A percentile compares a stretch with the other conserved stretches of the same genome.
Evolutionary conservation across 2,329 filamentous ascomycete species (phyloP).

Genomic region (Nothopassalora personata): DNA sequence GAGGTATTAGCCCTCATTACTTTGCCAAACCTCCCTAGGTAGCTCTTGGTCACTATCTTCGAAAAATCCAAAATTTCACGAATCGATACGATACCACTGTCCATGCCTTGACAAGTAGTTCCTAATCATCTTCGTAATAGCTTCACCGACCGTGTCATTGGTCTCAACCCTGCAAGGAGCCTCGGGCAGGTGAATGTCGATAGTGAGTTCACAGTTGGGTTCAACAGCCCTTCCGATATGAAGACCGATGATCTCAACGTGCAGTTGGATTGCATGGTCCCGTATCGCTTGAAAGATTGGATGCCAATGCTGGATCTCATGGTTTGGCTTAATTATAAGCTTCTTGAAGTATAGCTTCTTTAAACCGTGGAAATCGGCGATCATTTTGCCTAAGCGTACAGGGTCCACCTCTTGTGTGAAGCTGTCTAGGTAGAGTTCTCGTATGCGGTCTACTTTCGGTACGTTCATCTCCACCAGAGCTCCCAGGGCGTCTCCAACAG

Average conservation of each 20-base stretch:
- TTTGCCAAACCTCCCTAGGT: neutral
- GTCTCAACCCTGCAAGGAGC: neutral
- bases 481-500: neutral
- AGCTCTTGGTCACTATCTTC: neutral
- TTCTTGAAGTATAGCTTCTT: neutral
- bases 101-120: slow-evolving; percentile 1
- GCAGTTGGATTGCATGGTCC: neutral
- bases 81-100: neutral
- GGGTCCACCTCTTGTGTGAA: neutral
- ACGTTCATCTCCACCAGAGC: neutral
- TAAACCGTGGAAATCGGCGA: neutral
- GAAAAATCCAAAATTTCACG: neutral
- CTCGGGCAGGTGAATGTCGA: neutral
- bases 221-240: neutral
- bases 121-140: neutral
- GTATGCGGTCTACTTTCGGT: neutral
- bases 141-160: neutral
- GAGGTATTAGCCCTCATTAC: no score
- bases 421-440: neutral
- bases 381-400: neutral
- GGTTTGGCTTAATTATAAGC: neutral
- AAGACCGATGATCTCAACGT: neutral
- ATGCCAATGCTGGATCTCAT: neutral
- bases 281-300: slow-evolving; percentile 2
- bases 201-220: neutral